Evolutionary conservation across 2,329 filamentous ascomycete species (phyloP).

Genomic region (Dryadomyces quercivorus): DNA sequence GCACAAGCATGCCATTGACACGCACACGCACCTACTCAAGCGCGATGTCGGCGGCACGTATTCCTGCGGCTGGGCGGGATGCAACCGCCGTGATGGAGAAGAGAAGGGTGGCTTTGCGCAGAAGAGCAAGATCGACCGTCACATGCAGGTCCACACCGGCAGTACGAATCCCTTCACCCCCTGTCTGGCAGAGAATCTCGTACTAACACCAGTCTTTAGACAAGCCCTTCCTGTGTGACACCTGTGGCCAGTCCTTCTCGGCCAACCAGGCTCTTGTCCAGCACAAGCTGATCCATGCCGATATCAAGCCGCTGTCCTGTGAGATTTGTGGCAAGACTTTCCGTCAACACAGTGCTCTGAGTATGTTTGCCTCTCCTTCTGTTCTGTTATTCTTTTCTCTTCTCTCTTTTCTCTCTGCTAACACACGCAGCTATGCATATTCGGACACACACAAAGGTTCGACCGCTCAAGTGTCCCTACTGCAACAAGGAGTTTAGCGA

Average conservation of each 20-base stretch:
- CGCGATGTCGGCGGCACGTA: constrained; percentile 33
- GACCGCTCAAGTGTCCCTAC: constrained; percentile 45
- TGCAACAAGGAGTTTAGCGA: constrained; percentile 50
- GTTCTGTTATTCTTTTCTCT: background rate
- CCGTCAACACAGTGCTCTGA: constrained; percentile 55
- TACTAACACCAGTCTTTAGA: constrained; percentile 23
- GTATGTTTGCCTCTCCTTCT: constrained; percentile 37
- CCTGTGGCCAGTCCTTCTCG: constrained; percentile 47
- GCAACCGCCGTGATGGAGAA: constrained; percentile 32
- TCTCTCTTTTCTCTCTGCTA: background rate
- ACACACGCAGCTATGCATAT: constrained; percentile 48
- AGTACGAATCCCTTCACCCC: constrained; percentile 30
- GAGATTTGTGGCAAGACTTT: constrained; percentile 44
- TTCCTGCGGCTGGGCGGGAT: constrained; percentile 43
- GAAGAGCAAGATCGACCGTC: constrained; percentile 51
- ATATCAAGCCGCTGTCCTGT: constrained; percentile 52
- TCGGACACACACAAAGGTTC: constrained; percentile 52
- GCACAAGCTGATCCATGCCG: constrained; percentile 55
- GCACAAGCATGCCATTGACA: constrained; percentile 40
- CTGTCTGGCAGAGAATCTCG: background rate
- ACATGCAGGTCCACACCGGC: constrained; percentile 53
- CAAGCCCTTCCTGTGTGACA: constrained; percentile 44
- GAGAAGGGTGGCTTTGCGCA: constrained; percentile 38
- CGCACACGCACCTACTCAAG: constrained; percentile 33
- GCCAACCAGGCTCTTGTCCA: constrained; percentile 57